These are phyloP conservation scores for Coniella vitis DNA, from an alignment of 2,329 filamentous ascomycete species.

Conservation along the genomic window DNA sequence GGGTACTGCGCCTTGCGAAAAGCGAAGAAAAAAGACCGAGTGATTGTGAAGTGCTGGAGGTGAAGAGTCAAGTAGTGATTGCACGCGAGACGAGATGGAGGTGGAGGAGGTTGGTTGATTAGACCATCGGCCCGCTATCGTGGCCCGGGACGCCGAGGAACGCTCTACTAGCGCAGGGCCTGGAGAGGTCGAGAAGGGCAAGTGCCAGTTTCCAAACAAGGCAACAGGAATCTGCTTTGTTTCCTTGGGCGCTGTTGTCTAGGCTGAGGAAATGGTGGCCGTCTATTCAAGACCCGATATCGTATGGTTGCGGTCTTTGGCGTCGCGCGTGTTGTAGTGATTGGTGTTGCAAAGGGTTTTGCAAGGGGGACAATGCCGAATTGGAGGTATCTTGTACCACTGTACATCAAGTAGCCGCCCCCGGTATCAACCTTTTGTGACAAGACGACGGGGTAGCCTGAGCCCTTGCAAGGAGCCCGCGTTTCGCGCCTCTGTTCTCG, in stretches of 20 bases:
- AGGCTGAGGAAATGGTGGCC: background rate
- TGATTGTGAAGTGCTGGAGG: background rate
- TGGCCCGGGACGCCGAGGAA: background rate
- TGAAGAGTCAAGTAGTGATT: conserved; percentile 3
- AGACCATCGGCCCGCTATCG: conserved; percentile 3
- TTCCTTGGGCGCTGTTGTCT: too few species aligned
- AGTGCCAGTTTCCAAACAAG: background rate
- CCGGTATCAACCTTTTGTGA: too few species aligned
- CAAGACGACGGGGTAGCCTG: too few species aligned
- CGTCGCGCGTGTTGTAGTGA: background rate
- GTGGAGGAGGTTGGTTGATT: background rate
- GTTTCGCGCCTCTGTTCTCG: too few species aligned
- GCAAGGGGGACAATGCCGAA: background rate
- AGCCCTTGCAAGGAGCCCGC: too few species aligned
- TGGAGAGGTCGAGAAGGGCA: background rate
- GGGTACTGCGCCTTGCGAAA: background rate
- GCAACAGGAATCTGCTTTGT: background rate
- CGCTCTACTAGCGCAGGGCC: background rate
- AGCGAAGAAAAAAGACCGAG: too few species aligned
- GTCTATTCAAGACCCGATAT: conserved; percentile 13
- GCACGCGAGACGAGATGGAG: conserved; percentile 1
- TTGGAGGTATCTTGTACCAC: too few species aligned
- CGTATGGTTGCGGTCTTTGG: conserved; percentile 1
- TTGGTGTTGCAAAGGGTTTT: background rate
- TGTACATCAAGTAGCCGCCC: too few species aligned